phyloP scores from a whole-genome alignment of 176 grass and related monocot species.

The Bolboschoenus planiculmis region DNA sequence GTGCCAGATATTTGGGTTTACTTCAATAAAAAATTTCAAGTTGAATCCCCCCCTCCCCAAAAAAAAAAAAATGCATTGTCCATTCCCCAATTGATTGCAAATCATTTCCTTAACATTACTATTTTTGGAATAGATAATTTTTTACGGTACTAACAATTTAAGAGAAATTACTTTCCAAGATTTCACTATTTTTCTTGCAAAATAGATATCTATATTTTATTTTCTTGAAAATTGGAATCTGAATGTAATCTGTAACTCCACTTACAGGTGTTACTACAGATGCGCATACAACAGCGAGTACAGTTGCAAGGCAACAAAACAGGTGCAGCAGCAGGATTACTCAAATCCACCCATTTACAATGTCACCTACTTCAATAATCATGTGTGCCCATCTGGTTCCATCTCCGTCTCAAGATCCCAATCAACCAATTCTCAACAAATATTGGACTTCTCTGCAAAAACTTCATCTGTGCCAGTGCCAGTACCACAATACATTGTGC shows the following conservation, averaged over 20 bases:
- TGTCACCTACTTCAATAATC: conserved; percentile 44
- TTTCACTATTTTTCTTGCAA: not conserved
- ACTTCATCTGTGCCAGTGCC: not conserved
- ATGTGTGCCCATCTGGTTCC: conserved; percentile 35
- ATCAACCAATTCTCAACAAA: not conserved
- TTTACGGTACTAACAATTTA: no score
- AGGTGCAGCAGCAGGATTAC: conserved; percentile 42
- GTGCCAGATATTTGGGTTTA: not conserved
- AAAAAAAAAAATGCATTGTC: not conserved
- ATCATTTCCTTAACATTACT: not conserved
- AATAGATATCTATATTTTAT: not conserved
- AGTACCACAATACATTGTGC: not conserved
- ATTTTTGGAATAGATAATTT: not conserved
- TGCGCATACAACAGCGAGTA: conserved; percentile 43
- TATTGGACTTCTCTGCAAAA: conserved; percentile 13
- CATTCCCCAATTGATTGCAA: not conserved
- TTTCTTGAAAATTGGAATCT: not conserved
- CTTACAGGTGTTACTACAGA: conserved; percentile 57
- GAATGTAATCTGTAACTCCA: not conserved
- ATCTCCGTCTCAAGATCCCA: not conserved
- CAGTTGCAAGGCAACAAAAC: conserved; percentile 50
- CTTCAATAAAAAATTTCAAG: not conserved
- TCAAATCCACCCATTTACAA: conserved; percentile 22
- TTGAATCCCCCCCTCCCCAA: no score
- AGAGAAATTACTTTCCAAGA: not conserved